phyloP scores from a whole-genome alignment of 1,284 basidiomycete genomes.

The Veloboletus limbatus region DNA sequence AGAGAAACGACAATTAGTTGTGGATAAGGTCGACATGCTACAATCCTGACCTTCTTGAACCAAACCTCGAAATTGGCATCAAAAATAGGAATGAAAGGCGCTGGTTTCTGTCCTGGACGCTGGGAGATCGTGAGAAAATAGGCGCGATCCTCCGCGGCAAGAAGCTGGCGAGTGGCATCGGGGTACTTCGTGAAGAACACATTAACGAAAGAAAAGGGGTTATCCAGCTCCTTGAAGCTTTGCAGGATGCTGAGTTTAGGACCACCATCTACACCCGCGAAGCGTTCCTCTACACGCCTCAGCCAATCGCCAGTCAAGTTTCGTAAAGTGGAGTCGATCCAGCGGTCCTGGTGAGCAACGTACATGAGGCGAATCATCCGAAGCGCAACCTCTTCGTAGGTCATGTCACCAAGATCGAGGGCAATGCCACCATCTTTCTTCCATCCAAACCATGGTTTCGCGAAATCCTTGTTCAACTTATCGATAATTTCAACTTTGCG shows the following conservation, averaged over 20 bases:
- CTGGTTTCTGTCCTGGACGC: slow-evolving; percentile 96
- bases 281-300: slow-evolving; percentile 94
- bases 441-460: slow-evolving; percentile 95
- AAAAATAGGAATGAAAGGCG: slow-evolving; percentile 97
- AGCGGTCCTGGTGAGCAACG: slow-evolving; percentile 86
- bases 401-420: slow-evolving; percentile 92
- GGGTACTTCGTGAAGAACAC: slow-evolving; percentile 87
- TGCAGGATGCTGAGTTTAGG: slow-evolving; percentile 87
- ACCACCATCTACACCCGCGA: slow-evolving; percentile 86
- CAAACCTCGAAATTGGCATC: slow-evolving; percentile 94
- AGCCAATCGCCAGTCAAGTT: slow-evolving; percentile 98
- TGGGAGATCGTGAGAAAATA: slow-evolving; percentile 96
- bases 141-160: slow-evolving; percentile 93
- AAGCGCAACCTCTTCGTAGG: slow-evolving; percentile 93
- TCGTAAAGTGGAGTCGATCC: slow-evolving; percentile 92
- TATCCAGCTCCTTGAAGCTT: slow-evolving; percentile 82
- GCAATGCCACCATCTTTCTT: slow-evolving; percentile 89
- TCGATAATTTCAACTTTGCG: slow-evolving; percentile 88
- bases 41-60: slow-evolving; percentile 86
- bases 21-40: slow-evolving; percentile 2
- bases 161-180: slow-evolving; percentile 78
- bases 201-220: slow-evolving; percentile 76
- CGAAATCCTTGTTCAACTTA: slow-evolving; percentile 93
- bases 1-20: slow-evolving; percentile 16
- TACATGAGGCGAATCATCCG: slow-evolving; percentile 94